Percentiles rank a stretch among this genome's conserved stretches.
These are phyloP conservation scores for Hevea brasiliensis DNA, from an alignment of 345 rosid species.

Conservation along the genomic window DNA sequence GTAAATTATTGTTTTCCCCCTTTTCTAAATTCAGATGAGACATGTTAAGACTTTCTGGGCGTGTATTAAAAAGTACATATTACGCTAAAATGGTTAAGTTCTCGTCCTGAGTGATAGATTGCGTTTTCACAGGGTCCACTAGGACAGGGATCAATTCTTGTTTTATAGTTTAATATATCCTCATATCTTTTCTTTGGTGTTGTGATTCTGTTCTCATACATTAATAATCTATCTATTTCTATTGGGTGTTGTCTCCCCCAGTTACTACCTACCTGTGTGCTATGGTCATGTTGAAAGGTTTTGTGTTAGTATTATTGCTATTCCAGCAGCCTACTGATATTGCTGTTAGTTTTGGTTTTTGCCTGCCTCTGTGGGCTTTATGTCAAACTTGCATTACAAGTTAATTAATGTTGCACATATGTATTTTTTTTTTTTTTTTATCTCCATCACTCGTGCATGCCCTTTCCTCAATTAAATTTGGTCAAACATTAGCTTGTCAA, in stretches of 20 bases:
- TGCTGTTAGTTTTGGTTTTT: not conserved
- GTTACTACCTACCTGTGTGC: not conserved
- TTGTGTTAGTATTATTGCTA: not conserved
- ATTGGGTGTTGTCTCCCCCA: not conserved
- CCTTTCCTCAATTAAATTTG: not conserved
- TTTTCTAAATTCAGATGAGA: not conserved
- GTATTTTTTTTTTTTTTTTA: no score
- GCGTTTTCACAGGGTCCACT: not conserved
- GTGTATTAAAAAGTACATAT: not conserved
- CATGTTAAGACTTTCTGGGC: not conserved
- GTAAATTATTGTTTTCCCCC: no score
- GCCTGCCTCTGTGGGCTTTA: not conserved
- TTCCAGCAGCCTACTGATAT: not conserved
- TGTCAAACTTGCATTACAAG: not conserved
- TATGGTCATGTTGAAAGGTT: not conserved
- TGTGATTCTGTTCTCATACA: not conserved
- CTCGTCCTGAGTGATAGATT: not conserved
- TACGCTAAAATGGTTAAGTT: not conserved
- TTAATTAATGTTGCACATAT: not conserved
- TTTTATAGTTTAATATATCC: constrained; percentile 1
- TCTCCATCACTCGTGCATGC: not conserved
- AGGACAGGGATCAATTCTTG: not conserved
- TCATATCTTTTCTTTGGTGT: not conserved
- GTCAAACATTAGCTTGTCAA: not conserved
- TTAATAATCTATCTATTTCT: not conserved